Base-by-base conservation (phyloP, 805 yeast species). In the Starmerella etchellsii region DNA sequence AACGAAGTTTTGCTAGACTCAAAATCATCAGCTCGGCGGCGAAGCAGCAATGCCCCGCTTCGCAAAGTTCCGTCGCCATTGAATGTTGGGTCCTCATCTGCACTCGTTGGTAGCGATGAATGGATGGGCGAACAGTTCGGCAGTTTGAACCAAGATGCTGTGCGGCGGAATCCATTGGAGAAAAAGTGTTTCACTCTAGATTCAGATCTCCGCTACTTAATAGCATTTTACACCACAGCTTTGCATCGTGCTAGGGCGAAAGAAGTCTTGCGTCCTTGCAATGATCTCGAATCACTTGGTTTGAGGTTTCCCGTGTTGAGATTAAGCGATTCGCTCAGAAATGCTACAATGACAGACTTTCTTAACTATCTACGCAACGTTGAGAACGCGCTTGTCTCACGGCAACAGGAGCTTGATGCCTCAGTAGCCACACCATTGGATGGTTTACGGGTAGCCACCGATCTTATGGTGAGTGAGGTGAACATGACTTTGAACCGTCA, bases 391-490 rank as follows among this genome's bases (percentile, higher is more conserved):
- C 50, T 46, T 4, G 42, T 44, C 10, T 28, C 10, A 10, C 37
- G 37, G 39, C 52, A 48, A 32, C 41, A 39, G 32, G 35, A 34
- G 19, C 48, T 53, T 16, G 56, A 53, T 25, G 31, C 41, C 5
- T 41, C 36, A 18, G 27, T 52, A 10, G 54, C 51, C n/a, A 25
- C 40, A 10, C 35, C 49, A 5, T 43, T 50, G 6, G 55, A 51
- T 25, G 37, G 36, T 5, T 37, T 53, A 29, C 50, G 55, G 2
- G 47, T 48, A 8, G 38, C 50, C 20, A 46, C 55, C n/a, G 57
- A 53, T 29, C 44, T 53, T 20, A 46, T 52, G 42, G 49, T 50
- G 25, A 43, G 54, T 39, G 56, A 52, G 37, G 54, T 53, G 30
- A 49, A 48, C 44, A 51, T 55, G 11, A 49, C 50, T 5, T 49